Base-by-base conservation (phyloP, 352 stramenopile species). In the Globisporangium paddicum region DNA sequence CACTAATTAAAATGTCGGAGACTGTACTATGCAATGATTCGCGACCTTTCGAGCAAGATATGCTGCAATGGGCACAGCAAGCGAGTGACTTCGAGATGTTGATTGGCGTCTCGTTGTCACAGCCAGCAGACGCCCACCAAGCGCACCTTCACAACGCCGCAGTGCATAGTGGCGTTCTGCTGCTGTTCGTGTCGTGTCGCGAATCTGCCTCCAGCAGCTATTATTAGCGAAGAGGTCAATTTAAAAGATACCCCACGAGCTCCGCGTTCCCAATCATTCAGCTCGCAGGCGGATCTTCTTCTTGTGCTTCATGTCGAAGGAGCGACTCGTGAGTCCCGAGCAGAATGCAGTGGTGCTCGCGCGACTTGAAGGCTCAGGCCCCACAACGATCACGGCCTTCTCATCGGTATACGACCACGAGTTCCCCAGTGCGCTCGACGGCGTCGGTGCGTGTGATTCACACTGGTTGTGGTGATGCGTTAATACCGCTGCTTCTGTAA, bases 361-460 rank as follows among this genome's bases (percentile, higher is more conserved):
- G 34, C 58, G 78, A 42, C 63, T 91, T 16, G 60, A 73, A 19
- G 74, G 73, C 19, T 74, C 70, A 0, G 77, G 75, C 0, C 55
- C 77, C 18, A 72, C 71, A 51, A 88, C 79, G 32, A 67, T 84
- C 57, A 79, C 74, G 13, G 72, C 70, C 26, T 86, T 83, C 44
- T 76, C 78, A 0, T 80, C 75, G 2, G 62, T 68, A 7, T 90
- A 89, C 59, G 73, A 79, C 56, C 59, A 78, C 54, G 62, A 70
- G 21, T 90, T 87, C 48, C 81, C 81, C 2, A 62, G 67, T 11
- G 59, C 78, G n/a, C 71, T 90, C 13, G 74, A 89, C 23, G 81
- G 81, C 5, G 82, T 90, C 60, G 75, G 81, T 89, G 23, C 21
- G 56, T 56, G 35, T 14, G 18, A 40, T n/a, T 3, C 16, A 18